Conservation (phyloP, 2,329 filamentous ascomycete species). For the Cryphonectria japonica region DNA sequence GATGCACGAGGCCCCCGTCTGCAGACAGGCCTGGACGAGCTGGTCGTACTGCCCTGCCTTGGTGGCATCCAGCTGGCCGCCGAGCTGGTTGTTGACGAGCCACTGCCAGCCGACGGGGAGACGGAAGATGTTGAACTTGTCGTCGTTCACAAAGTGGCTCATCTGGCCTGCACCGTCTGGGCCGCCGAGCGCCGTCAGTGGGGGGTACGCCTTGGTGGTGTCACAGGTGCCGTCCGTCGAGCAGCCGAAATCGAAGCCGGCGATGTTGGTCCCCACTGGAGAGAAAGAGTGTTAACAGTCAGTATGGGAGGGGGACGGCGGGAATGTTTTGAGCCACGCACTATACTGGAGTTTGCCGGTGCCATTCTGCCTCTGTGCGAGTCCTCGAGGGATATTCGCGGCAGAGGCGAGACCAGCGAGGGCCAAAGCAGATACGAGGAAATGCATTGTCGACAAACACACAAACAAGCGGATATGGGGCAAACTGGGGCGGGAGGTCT, state of each 20-base stretch:
- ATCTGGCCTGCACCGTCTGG: slow-evolving; percentile 51
- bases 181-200: slow-evolving; percentile 37
- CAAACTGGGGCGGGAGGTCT: not conserved
- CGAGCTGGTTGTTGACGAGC: slow-evolving; percentile 48
- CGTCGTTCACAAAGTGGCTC: slow-evolving; percentile 58
- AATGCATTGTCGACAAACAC: slow-evolving; percentile 7
- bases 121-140: slow-evolving; percentile 59
- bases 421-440: slow-evolving; percentile 1
- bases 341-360: not conserved
- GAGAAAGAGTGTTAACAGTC: not conserved
- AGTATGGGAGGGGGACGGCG: not conserved
- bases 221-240: slow-evolving; percentile 45
- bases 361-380: slow-evolving; percentile 15
- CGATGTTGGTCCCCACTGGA: slow-evolving; percentile 45
- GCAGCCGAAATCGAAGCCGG: slow-evolving; percentile 53
- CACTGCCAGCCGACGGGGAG: slow-evolving; percentile 59
- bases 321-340: not conserved
- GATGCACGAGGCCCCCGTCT: slow-evolving; percentile 52
- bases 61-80: slow-evolving; percentile 45
- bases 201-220: slow-evolving; percentile 36
- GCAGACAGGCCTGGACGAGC: slow-evolving; percentile 53
- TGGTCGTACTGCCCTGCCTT: slow-evolving; percentile 51
- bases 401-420: slow-evolving; percentile 13
- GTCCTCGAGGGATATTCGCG: slow-evolving; percentile 11
- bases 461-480: not conserved